Base-by-base conservation (phyloP, 768 basidiomycete species). In the Leccinum rimulosum region DNA sequence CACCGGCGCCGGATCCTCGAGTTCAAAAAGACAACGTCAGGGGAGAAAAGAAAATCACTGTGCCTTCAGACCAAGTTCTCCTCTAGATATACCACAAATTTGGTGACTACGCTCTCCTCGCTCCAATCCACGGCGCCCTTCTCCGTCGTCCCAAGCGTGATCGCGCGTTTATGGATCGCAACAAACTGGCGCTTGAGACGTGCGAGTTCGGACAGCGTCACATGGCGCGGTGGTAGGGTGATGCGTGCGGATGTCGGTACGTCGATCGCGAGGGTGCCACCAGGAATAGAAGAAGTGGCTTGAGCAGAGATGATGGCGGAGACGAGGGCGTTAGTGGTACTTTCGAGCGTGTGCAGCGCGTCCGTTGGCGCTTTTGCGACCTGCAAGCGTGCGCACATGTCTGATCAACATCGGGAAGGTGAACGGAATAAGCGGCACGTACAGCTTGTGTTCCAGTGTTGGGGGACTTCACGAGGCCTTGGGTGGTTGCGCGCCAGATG, bases 181-280 rank as follows among this genome's bases (percentile, higher is more conserved):
- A 96, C 89, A 68, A 96, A 98, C 71, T 98, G 95, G 47, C 95
- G 80, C 71, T 96, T 98, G 47, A 89, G 75, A 30, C 95, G 80
- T 71, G 96, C 95, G 56, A 97, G 78, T 74, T 96, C 93, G 0
- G 91, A 86, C 6, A 98, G 79, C 38, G 94, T 93, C 30, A 97
- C 64, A 59, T 80, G 80, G 6, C 91, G 86, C 40, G 82, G 68
- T 0, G 92, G 91, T 17, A 96, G 82, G 12, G 75, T 77, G 52
- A 96, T 74, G 10, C 74, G 70, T n/a, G 81, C 61, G 65, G 84
- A 63, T 1, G 80, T 76, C 51, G 84, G 77, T 28, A 62, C 35
- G 15, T 67, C 54, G 47, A 68, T 62, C 8, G 49, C 14, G 31
- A 68, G 28, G 4, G 76, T 71, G 51, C 85, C 87, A 15, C 88